These are phyloP conservation scores for Maudiozyma saulgeensis DNA, from an alignment of 805 yeast genomes.

Conservation along the genomic window DNA sequence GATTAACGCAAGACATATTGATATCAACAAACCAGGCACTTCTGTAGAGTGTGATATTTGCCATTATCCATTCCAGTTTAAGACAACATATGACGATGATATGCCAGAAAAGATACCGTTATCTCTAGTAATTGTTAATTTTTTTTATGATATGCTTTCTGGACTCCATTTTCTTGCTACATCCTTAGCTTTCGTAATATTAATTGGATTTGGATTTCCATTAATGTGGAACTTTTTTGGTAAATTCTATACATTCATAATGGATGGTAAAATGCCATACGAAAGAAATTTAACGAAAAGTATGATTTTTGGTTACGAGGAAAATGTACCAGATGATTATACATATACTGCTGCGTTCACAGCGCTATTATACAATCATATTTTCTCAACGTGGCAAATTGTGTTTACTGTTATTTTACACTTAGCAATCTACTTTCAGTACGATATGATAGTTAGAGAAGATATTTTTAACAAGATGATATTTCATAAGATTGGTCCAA, in stretches of 20 bases:
- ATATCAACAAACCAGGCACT: conserved; percentile 31
- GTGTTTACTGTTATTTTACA: conserved; percentile 33
- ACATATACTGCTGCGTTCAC: conserved; percentile 5
- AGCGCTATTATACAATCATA: conserved; percentile 15
- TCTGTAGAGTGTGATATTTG: conserved; percentile 80
- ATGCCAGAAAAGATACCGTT: conserved; percentile 62
- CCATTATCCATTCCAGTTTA: conserved; percentile 60
- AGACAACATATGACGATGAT: conserved; percentile 51
- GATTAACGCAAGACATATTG: conserved; percentile 40
- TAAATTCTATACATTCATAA: conserved; percentile 44
- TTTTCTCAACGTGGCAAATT: conserved; percentile 30
- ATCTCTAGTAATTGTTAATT: conserved; percentile 35
- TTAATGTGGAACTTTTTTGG: conserved; percentile 47
- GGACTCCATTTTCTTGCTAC: conserved; percentile 13
- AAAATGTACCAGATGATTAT: conserved; percentile 3
- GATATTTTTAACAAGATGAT: conserved; percentile 56
- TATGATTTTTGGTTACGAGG: conserved; percentile 20
- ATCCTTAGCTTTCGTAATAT: conserved; percentile 28
- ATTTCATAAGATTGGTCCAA: conserved; percentile 47
- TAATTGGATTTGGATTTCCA: conserved; percentile 42
- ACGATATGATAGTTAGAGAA: conserved; percentile 65
- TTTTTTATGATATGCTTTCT: conserved; percentile 17
- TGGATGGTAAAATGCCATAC: conserved; percentile 45
- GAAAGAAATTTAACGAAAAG: conserved; percentile 21
- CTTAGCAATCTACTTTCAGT: conserved; percentile 44